Evolutionary conservation across 164 flowering plant genomes (phyloP), one percentile per base, ranked within the genome.

Genomic region (Aristolochia contorta): DNA sequence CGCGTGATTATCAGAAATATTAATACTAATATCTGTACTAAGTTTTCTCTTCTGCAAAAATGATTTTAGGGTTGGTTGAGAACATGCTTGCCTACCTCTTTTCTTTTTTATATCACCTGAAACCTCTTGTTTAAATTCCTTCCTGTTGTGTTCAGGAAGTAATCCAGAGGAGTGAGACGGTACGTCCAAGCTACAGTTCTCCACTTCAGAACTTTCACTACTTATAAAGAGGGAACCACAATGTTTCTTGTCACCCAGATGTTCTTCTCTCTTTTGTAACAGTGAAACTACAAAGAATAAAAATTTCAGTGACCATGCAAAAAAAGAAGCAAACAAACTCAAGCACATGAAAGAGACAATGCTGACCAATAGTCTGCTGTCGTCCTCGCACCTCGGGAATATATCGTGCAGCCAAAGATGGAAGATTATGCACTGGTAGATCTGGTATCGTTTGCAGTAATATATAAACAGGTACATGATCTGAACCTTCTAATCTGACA

Each of bases 351-450:
- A 27, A 24, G 19, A n/a, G 43, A 30, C 43, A 16, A 53, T 20
- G 30, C 27, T 15, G 16, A 90, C 97, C 99, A 75, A 93, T 78
- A 21, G 95, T 90, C 69, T 90, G 99, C 73, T 93, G 99, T 66
- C 74, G 56, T 32, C 99, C 99, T 71, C 67, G 80, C 66, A 93
- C 74, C 79, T 74, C 81, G 30, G 95, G 96, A 58, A 77, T 76
- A 70, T 86, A 93, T 81, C 99, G 82, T 45, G 92, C 72, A 71
- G 97, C 83, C 57, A 90, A 71, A 54, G 84, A 66, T 50, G 99
- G 99, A 59, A 96, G 85, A 71, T 66, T 82, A 69, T 93, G 99
- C 56, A 63, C 54, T 10, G 69, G 64, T 57, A 81, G 58, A 65
- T 71, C 77, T 62, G 93, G 81, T n/a, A 93, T 76, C 30, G 77